These are phyloP conservation scores for Paraconiothyrium sp. DNA, from an alignment of 2,329 filamentous ascomycete genomes.

Conservation along the genomic window DNA sequence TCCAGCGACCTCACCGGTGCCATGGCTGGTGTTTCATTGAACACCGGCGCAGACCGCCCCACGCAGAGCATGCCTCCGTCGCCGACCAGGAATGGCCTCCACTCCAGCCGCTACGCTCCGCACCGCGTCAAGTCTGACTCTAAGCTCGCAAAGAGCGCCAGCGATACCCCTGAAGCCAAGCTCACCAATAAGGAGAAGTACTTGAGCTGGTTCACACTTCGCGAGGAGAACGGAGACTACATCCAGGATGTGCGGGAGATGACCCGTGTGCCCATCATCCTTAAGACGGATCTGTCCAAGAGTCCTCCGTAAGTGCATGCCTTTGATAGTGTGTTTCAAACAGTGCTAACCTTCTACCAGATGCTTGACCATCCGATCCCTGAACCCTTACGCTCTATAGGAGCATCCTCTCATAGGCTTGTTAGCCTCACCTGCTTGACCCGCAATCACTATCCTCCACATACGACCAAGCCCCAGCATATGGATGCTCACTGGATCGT, in stretches of 20 bases:
- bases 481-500: constrained; percentile 3
- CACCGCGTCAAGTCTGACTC: constrained; percentile 94
- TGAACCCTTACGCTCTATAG: constrained; percentile 78
- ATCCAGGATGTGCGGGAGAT: constrained; percentile 99
- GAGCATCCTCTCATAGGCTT: constrained; percentile 4
- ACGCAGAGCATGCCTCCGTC: constrained; percentile 96
- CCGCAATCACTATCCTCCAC: constrained; percentile 11
- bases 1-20: constrained; percentile 89
- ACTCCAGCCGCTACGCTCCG: constrained; percentile 68
- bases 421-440: constrained; percentile 74
- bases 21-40: constrained; percentile 88
- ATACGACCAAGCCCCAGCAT: constrained; percentile 34
- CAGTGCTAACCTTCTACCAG: constrained; percentile 54
- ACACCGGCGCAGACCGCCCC: constrained; percentile 74
- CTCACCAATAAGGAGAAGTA: constrained; percentile 97
- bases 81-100: constrained; percentile 77
- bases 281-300: constrained; percentile 98
- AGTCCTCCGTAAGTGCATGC: constrained; percentile 89
- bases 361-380: constrained; percentile 82
- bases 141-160: constrained; percentile 75
- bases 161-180: constrained; percentile 79
- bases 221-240: constrained; percentile 93
- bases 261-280: constrained; percentile 94
- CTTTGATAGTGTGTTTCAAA: constrained; percentile 1
- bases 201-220: constrained; percentile 84